Percentiles rank a stretch among this genome's conserved stretches.
phyloP scores from a whole-genome alignment of 331 rosid genomes.

The Rhamnella rubrinervis region DNA sequence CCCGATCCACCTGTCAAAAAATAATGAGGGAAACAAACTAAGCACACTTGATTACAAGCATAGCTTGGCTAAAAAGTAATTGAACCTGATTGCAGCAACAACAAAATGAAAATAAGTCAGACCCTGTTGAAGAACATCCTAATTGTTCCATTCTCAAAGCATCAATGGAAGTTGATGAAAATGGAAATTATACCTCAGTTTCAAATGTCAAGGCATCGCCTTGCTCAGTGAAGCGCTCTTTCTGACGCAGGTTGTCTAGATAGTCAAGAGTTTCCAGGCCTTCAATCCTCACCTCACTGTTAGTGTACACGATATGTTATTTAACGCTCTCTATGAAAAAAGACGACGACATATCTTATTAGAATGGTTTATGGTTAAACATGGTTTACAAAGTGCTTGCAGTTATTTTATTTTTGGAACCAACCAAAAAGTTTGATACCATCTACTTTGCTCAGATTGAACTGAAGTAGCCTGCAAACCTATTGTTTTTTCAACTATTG shows the following conservation, averaged over 20 bases:
- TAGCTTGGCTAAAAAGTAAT: background rate
- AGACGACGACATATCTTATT: background rate
- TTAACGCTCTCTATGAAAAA: background rate
- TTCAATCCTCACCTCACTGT: constrained; percentile 93
- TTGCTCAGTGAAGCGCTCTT: constrained; percentile 89
- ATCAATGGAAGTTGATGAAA: background rate
- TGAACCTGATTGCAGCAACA: background rate
- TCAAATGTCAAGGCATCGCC: constrained; percentile 90
- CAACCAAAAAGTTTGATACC: constrained; percentile 1
- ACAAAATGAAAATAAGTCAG: background rate
- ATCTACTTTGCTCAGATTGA: no score
- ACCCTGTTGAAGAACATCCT: background rate
- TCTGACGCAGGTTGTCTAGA: constrained; percentile 62
- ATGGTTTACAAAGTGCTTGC: background rate
- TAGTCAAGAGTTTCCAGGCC: constrained; percentile 91
- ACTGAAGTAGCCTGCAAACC: no score
- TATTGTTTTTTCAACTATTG: no score
- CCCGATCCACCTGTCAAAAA: constrained; percentile 66
- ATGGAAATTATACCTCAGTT: constrained; percentile 58
- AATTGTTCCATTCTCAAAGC: background rate
- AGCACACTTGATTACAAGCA: background rate
- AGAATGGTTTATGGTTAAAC: background rate
- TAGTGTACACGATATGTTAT: constrained; percentile 16
- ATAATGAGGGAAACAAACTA: background rate
- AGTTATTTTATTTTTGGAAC: background rate